phyloP scores from a whole-genome alignment of 345 rosid genomes.

The Aquilaria yunnanensis region DNA sequence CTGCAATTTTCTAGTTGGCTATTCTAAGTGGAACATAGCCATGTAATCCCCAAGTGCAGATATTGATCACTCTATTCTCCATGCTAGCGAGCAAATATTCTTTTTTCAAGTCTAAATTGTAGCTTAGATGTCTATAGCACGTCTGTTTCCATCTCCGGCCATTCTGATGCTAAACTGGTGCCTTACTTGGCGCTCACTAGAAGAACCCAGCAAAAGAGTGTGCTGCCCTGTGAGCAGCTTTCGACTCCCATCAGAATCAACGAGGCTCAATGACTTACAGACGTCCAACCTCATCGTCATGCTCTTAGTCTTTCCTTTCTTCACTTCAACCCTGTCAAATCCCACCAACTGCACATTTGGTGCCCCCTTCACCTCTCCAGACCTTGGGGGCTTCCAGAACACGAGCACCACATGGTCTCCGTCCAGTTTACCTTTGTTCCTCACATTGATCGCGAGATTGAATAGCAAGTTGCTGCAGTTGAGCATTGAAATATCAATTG shows the following conservation, averaged over 20 bases:
- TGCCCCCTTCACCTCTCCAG: slow-evolving; percentile 18
- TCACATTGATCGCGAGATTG: slow-evolving; percentile 27
- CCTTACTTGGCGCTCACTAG: slow-evolving; percentile 25
- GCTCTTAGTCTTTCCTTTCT: slow-evolving; percentile 26
- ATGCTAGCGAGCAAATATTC: no score
- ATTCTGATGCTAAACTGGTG: slow-evolving; percentile 26
- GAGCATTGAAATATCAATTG: slow-evolving; percentile 26
- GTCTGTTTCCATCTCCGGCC: slow-evolving; percentile 13
- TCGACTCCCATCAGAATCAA: slow-evolving; percentile 37
- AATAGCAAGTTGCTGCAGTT: slow-evolving; percentile 24
- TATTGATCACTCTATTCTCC: no score
- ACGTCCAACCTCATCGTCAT: slow-evolving; percentile 28
- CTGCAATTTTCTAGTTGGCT: no score
- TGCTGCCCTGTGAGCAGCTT: slow-evolving; percentile 31
- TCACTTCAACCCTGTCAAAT: slow-evolving; percentile 39
- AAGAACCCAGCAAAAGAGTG: slow-evolving; percentile 35
- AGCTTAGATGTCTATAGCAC: no score
- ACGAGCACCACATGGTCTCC: slow-evolving; percentile 48
- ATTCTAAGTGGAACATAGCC: no score
- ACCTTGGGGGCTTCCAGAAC: slow-evolving; percentile 35
- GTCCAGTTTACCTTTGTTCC: slow-evolving; percentile 25
- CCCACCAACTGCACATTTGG: slow-evolving; percentile 39
- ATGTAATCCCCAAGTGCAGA: no score
- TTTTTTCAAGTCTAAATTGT: no score
- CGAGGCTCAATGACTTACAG: slow-evolving; percentile 38